Base-by-base conservation (phyloP, 306 rosid species). In the Aeschynomene evenia region DNA sequence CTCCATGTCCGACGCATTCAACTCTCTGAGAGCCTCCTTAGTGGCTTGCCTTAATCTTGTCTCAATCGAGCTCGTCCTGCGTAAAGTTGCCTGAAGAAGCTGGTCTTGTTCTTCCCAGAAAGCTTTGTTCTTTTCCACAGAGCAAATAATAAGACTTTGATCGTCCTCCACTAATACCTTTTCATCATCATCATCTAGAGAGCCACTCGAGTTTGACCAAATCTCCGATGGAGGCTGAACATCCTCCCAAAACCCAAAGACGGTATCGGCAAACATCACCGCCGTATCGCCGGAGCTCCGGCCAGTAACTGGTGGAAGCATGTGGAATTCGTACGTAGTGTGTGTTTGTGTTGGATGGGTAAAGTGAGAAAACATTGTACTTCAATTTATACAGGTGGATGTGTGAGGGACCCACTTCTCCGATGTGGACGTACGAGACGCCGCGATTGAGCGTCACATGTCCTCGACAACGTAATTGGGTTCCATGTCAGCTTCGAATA, bases 61-160 rank as follows among this genome's bases (percentile, higher is more conserved):
- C 76, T 92, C 98, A 15, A 81, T 18, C 14, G 92, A 75, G 69
- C 85, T 83, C 2, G 45, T 79, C 63, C 87, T 70, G 22, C 71
- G 59, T 34, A 90, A 70, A 50, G 70, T 80, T 58, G 72, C 86
- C 96, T 81, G 83, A 14, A 92, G 88, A 72, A 80, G 80, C 7
- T 79, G 81, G 1, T 74, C 63, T 33, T 92, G 92, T 67, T 85
- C 80, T 22, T 81, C 83, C 98, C 98, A 92, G 52, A 84, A 92
- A 45, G 70, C 69, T 66, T 74, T 78, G 56, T 55, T 68, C 59
- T 76, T 84, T 48, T 89, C 82, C 2, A 24, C 16, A 11, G 59
- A 16, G 56, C 43, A 28, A 39, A n/a, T n/a, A n/a, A n/a, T n/a
- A n/a, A 72, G 19, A 42, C 3, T 68, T 2, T 74, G 78, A 15